These are phyloP conservation scores for Kodamaea sp. DNA, from an alignment of 1,139 yeast genomes.

Conservation along the genomic window DNA sequence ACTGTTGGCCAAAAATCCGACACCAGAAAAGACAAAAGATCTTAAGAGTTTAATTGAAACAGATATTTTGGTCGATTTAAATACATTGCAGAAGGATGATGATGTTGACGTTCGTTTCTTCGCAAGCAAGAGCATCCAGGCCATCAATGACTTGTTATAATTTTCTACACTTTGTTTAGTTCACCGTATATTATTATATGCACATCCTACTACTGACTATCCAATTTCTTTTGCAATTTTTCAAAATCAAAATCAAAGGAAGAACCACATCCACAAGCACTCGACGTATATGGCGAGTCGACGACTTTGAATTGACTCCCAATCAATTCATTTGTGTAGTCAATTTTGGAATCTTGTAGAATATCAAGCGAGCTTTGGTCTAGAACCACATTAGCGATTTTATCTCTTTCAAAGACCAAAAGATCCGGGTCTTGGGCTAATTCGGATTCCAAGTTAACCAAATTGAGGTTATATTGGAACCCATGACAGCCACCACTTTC, in stretches of 20 bases:
- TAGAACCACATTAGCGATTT: slow-evolving; percentile 59
- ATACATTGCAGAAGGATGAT: slow-evolving; percentile 61
- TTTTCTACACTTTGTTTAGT: slow-evolving; percentile 4
- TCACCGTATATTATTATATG: slow-evolving; percentile 6
- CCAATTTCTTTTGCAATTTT: slow-evolving; percentile 33
- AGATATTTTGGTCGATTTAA: slow-evolving; percentile 62
- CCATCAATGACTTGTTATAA: slow-evolving; percentile 25
- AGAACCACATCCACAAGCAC: slow-evolving; percentile 96
- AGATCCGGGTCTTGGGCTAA: slow-evolving; percentile 42
- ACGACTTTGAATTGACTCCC: slow-evolving; percentile 92
- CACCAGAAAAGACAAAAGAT: slow-evolving; percentile 14
- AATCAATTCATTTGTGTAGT: slow-evolving; percentile 87
- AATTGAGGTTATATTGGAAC: slow-evolving; percentile 77
- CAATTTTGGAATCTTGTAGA: slow-evolving; percentile 80
- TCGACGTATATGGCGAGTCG: slow-evolving; percentile 85
- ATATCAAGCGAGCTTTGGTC: slow-evolving; percentile 82
- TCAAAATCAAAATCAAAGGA: slow-evolving; percentile 86
- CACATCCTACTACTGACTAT: slow-evolving; percentile 6
- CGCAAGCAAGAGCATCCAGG: slow-evolving; percentile 59
- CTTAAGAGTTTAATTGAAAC: slow-evolving; percentile 43
- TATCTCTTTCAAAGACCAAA: slow-evolving; percentile 58
- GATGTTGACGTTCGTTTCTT: slow-evolving; percentile 91
- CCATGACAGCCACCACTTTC: slow-evolving; percentile 99
- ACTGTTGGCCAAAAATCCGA: slow-evolving; percentile 35
- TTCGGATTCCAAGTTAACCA: slow-evolving; percentile 48